Evolutionary conservation across 257 asterid species (phyloP).

Genomic region (Solanum bulbocastanum): DNA sequence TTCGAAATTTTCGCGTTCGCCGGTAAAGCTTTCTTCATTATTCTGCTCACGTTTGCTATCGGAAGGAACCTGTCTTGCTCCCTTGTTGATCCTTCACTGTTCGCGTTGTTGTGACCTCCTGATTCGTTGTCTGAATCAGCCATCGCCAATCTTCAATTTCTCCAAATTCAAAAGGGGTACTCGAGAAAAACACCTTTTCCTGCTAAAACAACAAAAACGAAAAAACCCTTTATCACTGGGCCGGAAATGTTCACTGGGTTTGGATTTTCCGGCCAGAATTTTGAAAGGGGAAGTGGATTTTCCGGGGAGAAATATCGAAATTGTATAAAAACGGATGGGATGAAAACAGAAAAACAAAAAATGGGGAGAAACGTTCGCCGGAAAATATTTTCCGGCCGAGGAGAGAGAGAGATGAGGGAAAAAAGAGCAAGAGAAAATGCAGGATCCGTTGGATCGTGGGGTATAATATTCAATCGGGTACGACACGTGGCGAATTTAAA

Average conservation of each 20-base stretch:
- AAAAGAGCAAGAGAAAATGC: not conserved
- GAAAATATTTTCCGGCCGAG: not conserved
- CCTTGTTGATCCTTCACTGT: not conserved
- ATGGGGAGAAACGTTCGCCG: not conserved
- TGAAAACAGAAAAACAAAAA: not conserved
- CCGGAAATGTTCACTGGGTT: too few relatives aligned
- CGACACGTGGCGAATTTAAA: not conserved
- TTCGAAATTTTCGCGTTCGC: not conserved
- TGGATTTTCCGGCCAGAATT: not conserved
- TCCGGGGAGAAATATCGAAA: not conserved
- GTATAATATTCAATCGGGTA: not conserved
- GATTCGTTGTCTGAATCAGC: slow-evolving; percentile 2
- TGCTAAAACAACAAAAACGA: not conserved
- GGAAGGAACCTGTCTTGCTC: not conserved
- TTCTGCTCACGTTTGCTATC: not conserved
- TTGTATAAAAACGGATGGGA: not conserved
- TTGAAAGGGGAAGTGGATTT: not conserved
- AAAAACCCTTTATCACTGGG: not conserved
- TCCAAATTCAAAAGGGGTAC: not conserved
- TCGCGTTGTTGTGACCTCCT: not conserved
- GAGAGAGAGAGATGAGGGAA: not conserved
- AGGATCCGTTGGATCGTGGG: slow-evolving; percentile 1
- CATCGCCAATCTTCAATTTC: not conserved
- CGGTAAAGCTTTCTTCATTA: not conserved
- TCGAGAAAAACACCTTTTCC: not conserved